Percentiles rank a stretch among this genome's conserved stretches.
Evolutionary conservation across 805 yeast species (phyloP).

Genomic region (Teunomyces kruisii): DNA sequence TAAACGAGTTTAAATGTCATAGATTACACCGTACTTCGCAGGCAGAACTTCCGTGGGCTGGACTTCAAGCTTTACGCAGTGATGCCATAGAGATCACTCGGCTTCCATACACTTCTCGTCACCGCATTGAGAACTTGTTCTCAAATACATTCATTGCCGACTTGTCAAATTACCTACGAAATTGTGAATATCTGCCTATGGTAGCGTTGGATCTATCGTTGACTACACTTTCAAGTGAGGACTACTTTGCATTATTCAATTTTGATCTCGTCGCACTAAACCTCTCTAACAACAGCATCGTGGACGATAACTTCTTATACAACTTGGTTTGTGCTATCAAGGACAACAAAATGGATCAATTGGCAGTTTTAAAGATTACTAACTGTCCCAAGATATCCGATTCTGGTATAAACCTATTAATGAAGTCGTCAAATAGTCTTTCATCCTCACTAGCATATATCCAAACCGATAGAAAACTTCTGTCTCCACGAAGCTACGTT

Average conservation of each 20-base stretch:
- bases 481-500: conserved; percentile 4
- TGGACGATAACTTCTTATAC: conserved; percentile 33
- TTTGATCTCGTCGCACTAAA: conserved; percentile 23
- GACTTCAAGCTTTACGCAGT: conserved; percentile 6
- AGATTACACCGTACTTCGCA: background rate
- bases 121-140: conserved; percentile 38
- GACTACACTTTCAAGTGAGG: conserved; percentile 15
- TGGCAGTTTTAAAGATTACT: conserved; percentile 22
- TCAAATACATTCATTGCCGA: conserved; percentile 26
- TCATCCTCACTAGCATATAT: conserved; percentile 7
- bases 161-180: conserved; percentile 17
- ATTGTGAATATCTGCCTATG: conserved; percentile 15
- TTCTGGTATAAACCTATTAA: background rate
- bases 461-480: conserved; percentile 8
- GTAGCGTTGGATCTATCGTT: conserved; percentile 31
- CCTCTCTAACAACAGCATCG: conserved; percentile 23
- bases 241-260: conserved; percentile 25
- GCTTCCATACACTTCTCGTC: conserved; percentile 16
- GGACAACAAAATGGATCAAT: conserved; percentile 15
- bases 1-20: conserved; percentile 26
- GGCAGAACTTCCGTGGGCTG: background rate
- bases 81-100: conserved; percentile 15
- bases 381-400: conserved; percentile 17
- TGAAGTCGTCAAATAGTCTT: background rate
- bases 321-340: conserved; percentile 20